Evolutionary conservation across 1,284 basidiomycete genomes (phyloP), one percentile per base, ranked within the genome.

Genomic region (Fomitopsis schrenkii): DNA sequence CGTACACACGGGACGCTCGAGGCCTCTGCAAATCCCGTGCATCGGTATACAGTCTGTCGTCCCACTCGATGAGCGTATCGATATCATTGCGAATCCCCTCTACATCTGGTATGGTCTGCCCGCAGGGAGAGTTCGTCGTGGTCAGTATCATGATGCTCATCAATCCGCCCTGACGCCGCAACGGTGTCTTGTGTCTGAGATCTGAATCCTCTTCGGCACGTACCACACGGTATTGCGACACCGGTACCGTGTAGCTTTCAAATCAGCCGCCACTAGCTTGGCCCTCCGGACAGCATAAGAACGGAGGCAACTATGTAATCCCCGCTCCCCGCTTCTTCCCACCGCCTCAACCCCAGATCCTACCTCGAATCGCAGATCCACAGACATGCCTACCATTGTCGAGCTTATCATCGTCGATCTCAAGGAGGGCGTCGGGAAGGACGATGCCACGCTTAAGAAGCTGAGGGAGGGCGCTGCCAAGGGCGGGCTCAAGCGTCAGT

Each of bases 401-500:
- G 55, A 56, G 55, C 17, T 56, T 2, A 42, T 42, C 15, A 9
- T 40, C 26, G 26, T 56, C 38, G 40, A 57, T 19, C 10, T 57
- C 41, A 57, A 57, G 22, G 56, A 58, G 12, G 56, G 35, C 19
- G 26, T 58, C 44, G 42, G 19, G 5, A 38, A 54, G 36, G 36
- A 40, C 9, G 35, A 36, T 17, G 35, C 52, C n/a, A 19, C 36
- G 8, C 22, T 50, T 22, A 44, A 44, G 41, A 41, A 59, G 50
- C 42, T 59, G 41, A 52, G 58, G 15, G 44, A 54, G 26, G 58
- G 52, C 17, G 58, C 42, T 6, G 41, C 38, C 22, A 38, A 44
- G 17, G 58, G 46, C 40, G 58, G 58, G 28, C 58, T 59, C 38
- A 28, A 30, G 33, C 58, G 30, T 26, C 58, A 59, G 52, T 59